Evolutionary conservation across 2,329 filamentous ascomycete genomes (phyloP).

Genomic region (Plenodomus lindquistii): DNA sequence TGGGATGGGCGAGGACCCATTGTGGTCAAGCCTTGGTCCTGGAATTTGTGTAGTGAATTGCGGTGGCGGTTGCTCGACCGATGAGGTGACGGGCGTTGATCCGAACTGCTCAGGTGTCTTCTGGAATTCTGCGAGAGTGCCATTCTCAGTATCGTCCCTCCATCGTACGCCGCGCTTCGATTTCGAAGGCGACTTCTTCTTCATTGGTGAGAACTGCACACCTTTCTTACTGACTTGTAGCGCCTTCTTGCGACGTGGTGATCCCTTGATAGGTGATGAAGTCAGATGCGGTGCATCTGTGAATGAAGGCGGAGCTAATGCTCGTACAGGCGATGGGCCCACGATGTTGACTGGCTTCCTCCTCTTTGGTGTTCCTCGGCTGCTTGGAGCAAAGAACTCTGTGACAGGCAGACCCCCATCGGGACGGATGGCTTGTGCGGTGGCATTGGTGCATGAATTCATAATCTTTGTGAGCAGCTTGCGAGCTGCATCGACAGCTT

Average conservation of each 20-base stretch:
- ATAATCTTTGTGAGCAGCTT: constrained; percentile 77
- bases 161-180: constrained; percentile 81
- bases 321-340: constrained; percentile 54
- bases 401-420: constrained; percentile 69
- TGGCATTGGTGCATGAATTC: constrained; percentile 72
- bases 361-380: constrained; percentile 76
- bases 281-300: constrained; percentile 46
- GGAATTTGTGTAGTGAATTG: constrained; percentile 49
- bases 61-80: constrained; percentile 58
- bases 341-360: constrained; percentile 56
- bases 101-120: constrained; percentile 78
- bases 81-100: constrained; percentile 61
- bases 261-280: constrained; percentile 71
- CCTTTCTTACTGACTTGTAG: constrained; percentile 65
- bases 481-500: constrained; percentile 80
- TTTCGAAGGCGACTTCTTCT: constrained; percentile 68
- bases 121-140: constrained; percentile 85
- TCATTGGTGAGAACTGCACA: constrained; percentile 78
- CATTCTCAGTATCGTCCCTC: constrained; percentile 88
- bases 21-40: constrained; percentile 27
- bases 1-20: constrained; percentile 61
- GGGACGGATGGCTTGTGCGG: constrained; percentile 85
- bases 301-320: constrained; percentile 35
- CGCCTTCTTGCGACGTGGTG: constrained; percentile 77
- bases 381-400: constrained; percentile 71